These are phyloP conservation scores for Hyphodiscus sp. DNA, from an alignment of 2,329 filamentous ascomycete genomes.

Conservation along the genomic window DNA sequence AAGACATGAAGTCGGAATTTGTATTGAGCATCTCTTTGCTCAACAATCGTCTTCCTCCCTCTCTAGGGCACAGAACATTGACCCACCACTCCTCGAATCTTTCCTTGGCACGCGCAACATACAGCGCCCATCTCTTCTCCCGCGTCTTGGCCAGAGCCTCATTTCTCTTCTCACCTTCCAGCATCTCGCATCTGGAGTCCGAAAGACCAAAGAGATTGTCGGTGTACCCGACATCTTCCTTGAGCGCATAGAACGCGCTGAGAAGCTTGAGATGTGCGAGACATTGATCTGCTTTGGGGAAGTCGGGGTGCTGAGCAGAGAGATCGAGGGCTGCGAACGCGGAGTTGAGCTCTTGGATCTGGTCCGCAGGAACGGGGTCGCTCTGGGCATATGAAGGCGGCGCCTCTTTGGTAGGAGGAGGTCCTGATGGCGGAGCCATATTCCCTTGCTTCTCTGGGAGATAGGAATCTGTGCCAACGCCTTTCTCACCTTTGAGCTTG, in stretches of 20 bases:
- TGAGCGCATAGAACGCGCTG: conserved; percentile 59
- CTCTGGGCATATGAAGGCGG: conserved; percentile 17
- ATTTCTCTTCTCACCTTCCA: conserved; percentile 28
- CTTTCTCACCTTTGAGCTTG: not conserved
- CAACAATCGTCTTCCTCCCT: conserved; percentile 19
- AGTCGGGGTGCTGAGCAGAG: conserved; percentile 20
- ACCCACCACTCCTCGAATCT: conserved; percentile 63
- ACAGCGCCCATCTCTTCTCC: conserved; percentile 69
- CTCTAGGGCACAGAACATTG: conserved; percentile 19
- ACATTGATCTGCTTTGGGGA: conserved; percentile 49
- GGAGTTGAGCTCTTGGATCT: conserved; percentile 21
- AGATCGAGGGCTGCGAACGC: conserved; percentile 36
- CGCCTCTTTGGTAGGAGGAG: conserved; percentile 3
- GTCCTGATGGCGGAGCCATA: not conserved
- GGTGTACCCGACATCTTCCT: conserved; percentile 57
- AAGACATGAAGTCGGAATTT: conserved; percentile 1
- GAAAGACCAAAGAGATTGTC: conserved; percentile 62
- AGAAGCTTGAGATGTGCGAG: conserved; percentile 70
- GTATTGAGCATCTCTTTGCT: conserved; percentile 16
- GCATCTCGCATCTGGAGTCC: conserved; percentile 33
- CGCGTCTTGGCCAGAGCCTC: conserved; percentile 46
- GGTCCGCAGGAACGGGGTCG: conserved; percentile 9
- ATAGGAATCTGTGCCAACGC: not conserved
- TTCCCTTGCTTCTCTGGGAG: not conserved
- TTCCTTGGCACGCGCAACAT: conserved; percentile 58